Evolutionary conservation across 208 protist species (phyloP).

Genomic region (Wallacemonas sp.): DNA sequence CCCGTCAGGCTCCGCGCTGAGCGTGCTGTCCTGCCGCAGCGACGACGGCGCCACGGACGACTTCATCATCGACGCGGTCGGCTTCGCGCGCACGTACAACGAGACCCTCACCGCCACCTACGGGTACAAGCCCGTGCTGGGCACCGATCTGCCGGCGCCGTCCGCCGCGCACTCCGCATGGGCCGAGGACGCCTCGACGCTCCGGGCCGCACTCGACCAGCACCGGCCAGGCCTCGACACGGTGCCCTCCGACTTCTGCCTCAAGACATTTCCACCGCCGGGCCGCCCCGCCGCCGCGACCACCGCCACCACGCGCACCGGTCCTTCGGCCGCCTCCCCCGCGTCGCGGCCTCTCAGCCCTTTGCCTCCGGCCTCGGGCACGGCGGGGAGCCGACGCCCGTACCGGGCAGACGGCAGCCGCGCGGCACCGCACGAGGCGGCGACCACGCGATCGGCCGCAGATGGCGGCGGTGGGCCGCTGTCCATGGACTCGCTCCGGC

Average conservation of each 20-base stretch:
- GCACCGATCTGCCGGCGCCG: neutral
- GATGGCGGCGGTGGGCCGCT: conserved; percentile 2
- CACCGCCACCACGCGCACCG: neutral
- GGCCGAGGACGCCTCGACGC: conserved; percentile 17
- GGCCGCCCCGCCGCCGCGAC: neutral
- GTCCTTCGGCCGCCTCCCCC: neutral
- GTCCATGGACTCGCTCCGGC: neutral
- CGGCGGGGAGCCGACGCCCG: conserved; percentile 1
- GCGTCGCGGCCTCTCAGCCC: neutral
- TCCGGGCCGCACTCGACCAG: conserved; percentile 26
- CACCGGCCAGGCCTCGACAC: conserved; percentile 47
- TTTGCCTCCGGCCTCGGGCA: neutral
- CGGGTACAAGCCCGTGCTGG: conserved; percentile 61
- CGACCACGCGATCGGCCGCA: neutral
- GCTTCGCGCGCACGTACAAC: conserved; percentile 78
- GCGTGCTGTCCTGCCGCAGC: neutral
- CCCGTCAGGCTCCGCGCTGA: neutral
- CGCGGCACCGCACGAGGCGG: neutral
- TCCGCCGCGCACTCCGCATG: conserved; percentile 34
- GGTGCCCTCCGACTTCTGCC: conserved; percentile 27
- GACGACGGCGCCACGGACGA: conserved; percentile 7
- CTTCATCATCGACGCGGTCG: conserved; percentile 77
- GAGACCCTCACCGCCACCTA: conserved; percentile 69
- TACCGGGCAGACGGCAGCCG: neutral
- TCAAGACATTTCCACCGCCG: conserved; percentile 8